Evolutionary conservation across 495 filamentous ascomycete genomes (phyloP).

Genomic region (Xylaria scruposa): DNA sequence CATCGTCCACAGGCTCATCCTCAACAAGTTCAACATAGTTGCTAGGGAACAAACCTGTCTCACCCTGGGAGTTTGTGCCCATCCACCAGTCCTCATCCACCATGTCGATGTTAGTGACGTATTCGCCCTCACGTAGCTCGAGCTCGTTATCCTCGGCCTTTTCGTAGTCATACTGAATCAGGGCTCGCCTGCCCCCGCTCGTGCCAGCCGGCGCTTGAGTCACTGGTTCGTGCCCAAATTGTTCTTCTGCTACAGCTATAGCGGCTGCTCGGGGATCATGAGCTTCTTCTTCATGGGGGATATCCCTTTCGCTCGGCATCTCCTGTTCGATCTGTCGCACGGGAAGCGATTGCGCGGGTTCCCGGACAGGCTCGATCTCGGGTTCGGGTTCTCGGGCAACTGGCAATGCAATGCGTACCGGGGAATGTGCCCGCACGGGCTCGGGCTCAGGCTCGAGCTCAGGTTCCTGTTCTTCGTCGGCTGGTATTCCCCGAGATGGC

Average conservation of each 20-base stretch:
- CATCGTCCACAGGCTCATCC: constrained; percentile 43
- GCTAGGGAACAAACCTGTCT: constrained; percentile 90
- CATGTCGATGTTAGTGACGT: constrained; percentile 96
- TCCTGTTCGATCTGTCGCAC: constrained; percentile 60
- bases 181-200: constrained; percentile 67
- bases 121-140: constrained; percentile 87
- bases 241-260: constrained; percentile 55
- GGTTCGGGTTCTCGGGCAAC: constrained; percentile 68
- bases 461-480: constrained; percentile 59
- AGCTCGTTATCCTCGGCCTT: constrained; percentile 97
- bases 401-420: constrained; percentile 87
- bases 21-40: constrained; percentile 93
- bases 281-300: constrained; percentile 65
- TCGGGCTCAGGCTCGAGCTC: constrained; percentile 43
- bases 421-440: constrained; percentile 63
- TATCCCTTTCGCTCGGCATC: constrained; percentile 66
- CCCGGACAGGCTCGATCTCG: constrained; percentile 58
- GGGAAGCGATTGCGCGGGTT: constrained; percentile 53
- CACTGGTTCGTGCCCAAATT: constrained; percentile 41
- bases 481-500: constrained; percentile 63
- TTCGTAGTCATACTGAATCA: constrained; percentile 94
- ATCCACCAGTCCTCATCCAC: constrained; percentile 98
- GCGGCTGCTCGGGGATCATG: constrained; percentile 71
- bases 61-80: constrained; percentile 80
- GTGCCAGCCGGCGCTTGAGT: constrained; percentile 36